phyloP scores from a whole-genome alignment of 2,329 filamentous ascomycete genomes.

The Knufia fluminis region DNA sequence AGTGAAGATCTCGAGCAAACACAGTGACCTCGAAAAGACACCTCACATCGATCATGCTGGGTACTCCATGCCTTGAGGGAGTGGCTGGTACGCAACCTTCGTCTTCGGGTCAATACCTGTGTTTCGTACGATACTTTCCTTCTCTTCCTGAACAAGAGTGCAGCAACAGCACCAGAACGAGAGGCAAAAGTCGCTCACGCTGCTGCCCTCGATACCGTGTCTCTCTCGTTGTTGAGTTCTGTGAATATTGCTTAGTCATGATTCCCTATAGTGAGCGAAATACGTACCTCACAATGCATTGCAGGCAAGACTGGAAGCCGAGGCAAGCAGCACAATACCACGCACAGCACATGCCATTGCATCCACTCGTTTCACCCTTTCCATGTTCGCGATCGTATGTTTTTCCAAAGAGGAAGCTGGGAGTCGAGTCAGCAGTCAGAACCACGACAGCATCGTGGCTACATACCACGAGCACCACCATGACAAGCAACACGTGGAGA shows the following conservation, averaged over 20 bases:
- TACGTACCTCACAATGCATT: constrained; percentile 35
- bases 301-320: constrained; percentile 32
- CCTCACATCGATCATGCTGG: neutral
- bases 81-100: constrained; percentile 15
- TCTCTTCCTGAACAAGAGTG: constrained; percentile 49
- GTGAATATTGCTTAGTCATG: constrained; percentile 23
- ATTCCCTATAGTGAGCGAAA: neutral
- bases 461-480: neutral
- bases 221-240: constrained; percentile 45
- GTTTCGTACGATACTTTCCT: constrained; percentile 34
- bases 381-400: constrained; percentile 27
- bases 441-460: neutral
- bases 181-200: constrained; percentile 43
- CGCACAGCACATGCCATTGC: constrained; percentile 24
- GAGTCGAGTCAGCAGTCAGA: constrained; percentile 24
- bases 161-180: constrained; percentile 50
- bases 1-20: neutral
- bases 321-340: constrained; percentile 26
- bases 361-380: constrained; percentile 23
- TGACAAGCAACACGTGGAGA: constrained; percentile 25
- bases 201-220: constrained; percentile 45
- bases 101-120: constrained; percentile 22
- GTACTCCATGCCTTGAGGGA: constrained; percentile 3
- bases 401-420: constrained; percentile 28
- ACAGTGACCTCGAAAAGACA: neutral